Percentiles rank a stretch among this genome's conserved stretches.
Evolutionary conservation across 2,329 filamentous ascomycete species (phyloP).

Genomic region (Phialophora tarda): DNA sequence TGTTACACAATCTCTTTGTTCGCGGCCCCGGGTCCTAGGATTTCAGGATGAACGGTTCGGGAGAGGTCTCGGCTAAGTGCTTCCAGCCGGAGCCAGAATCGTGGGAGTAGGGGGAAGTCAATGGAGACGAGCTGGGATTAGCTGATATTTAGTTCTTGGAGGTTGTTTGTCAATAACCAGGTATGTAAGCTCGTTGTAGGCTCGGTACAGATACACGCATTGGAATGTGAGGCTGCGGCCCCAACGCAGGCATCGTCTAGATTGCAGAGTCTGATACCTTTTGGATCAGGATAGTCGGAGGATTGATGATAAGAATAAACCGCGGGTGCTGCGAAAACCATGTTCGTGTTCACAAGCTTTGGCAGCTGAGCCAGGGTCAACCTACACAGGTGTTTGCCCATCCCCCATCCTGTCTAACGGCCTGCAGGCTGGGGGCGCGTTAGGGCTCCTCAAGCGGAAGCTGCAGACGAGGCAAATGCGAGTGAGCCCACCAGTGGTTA

Average conservation of each 20-base stretch:
- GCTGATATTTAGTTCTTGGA: background rate
- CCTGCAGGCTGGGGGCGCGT: background rate
- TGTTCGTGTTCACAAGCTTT: constrained; percentile 8
- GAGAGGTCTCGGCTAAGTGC: constrained; percentile 27
- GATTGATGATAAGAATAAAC: constrained; percentile 12
- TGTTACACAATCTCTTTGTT: constrained; percentile 30
- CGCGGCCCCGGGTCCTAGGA: background rate
- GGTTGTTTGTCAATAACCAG: constrained; percentile 4
- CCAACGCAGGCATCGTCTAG: constrained; percentile 17
- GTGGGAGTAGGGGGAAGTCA: background rate
- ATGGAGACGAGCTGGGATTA: background rate
- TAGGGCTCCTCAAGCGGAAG: background rate
- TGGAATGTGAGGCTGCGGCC: constrained; percentile 26
- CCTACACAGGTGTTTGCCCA: background rate
- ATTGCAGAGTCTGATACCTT: background rate
- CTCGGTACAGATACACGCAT: constrained; percentile 10
- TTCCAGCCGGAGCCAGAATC: constrained; percentile 7
- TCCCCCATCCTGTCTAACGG: background rate
- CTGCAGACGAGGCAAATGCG: constrained; percentile 17
- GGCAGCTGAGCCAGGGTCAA: background rate
- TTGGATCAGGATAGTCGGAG: background rate
- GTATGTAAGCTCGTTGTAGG: constrained; percentile 9
- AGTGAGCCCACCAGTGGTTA: background rate
- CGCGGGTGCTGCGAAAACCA: constrained; percentile 9
- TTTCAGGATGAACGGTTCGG: background rate